Conservation (phyloP, 148 eudicot species). For the Nepenthes mirabilis region DNA sequence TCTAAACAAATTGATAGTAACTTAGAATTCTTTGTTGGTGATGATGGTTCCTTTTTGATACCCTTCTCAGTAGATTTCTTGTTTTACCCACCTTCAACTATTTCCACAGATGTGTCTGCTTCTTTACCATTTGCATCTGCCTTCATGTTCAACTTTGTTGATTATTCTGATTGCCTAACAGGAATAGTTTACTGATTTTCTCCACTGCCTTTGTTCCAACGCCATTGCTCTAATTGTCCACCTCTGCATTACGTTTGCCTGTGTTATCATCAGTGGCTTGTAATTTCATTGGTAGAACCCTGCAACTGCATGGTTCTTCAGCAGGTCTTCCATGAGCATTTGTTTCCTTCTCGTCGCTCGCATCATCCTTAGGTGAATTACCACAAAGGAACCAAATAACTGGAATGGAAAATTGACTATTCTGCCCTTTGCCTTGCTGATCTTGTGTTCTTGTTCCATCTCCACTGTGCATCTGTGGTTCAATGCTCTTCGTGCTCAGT, state of each 20-base stretch:
- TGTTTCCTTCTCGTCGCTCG: slow-evolving; percentile 6
- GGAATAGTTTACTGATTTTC: slow-evolving; percentile 23
- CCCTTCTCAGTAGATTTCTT: slow-evolving; percentile 13
- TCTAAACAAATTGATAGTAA: slow-evolving; percentile 64
- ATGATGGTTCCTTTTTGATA: slow-evolving; percentile 12
- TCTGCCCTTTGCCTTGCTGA: slow-evolving; percentile 12
- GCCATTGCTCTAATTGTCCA: slow-evolving; percentile 5
- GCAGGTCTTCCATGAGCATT: not conserved
- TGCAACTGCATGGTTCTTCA: slow-evolving; percentile 5
- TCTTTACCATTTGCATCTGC: slow-evolving; percentile 12
- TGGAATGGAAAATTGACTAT: slow-evolving; percentile 26
- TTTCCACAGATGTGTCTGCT: slow-evolving; percentile 1
- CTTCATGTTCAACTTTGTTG: slow-evolving; percentile 7
- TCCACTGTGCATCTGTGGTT: slow-evolving; percentile 19
- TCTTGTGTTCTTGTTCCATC: slow-evolving; percentile 9
- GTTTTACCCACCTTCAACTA: slow-evolving; percentile 4
- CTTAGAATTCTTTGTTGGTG: slow-evolving; percentile 34
- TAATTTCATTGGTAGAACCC: not conserved
- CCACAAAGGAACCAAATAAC: slow-evolving; percentile 45
- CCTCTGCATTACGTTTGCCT: slow-evolving; percentile 2
- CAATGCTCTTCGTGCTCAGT: slow-evolving; percentile 15
- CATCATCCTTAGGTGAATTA: not conserved
- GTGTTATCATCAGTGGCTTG: slow-evolving; percentile 7
- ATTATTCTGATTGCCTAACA: slow-evolving; percentile 34
- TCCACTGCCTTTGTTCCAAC: slow-evolving; percentile 3